phyloP scores from a whole-genome alignment of 169 alveolate species.

The Plasmodium yoelii region DNA sequence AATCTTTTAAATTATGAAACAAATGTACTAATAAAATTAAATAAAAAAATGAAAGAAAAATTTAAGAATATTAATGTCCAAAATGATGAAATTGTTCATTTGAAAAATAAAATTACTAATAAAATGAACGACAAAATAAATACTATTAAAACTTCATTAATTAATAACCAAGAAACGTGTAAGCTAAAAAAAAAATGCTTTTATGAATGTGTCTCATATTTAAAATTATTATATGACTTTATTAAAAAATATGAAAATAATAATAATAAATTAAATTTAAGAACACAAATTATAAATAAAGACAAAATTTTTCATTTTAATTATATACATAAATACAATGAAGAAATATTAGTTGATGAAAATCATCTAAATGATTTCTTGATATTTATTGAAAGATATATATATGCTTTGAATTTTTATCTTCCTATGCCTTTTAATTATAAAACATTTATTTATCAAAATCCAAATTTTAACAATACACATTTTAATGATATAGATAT shows the following conservation, averaged over 20 bases:
- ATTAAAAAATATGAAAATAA: slow-evolving; percentile 63
- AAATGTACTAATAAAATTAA: slow-evolving; percentile 43
- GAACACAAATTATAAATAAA: slow-evolving; percentile 65
- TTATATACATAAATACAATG: slow-evolving; percentile 69
- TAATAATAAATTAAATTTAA: slow-evolving; percentile 66
- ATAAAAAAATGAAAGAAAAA: slow-evolving; percentile 75
- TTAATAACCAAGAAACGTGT: slow-evolving; percentile 59
- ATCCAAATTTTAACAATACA: slow-evolving; percentile 18
- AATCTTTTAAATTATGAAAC: slow-evolving; percentile 72
- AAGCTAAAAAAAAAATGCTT: slow-evolving; percentile 73
- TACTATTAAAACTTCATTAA: slow-evolving; percentile 43
- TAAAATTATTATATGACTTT: slow-evolving; percentile 61
- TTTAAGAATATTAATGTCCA: slow-evolving; percentile 27
- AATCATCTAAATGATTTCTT: slow-evolving; percentile 69
- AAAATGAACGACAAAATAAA: slow-evolving; percentile 65
- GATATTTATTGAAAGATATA: slow-evolving; percentile 70
- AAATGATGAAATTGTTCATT: slow-evolving; percentile 58
- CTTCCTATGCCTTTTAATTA: slow-evolving; percentile 68
- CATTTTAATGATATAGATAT: neutral
- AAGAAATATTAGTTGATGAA: slow-evolving; percentile 64
- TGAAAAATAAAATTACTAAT: slow-evolving; percentile 39
- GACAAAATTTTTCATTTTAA: slow-evolving; percentile 57
- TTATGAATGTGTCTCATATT: slow-evolving; percentile 43
- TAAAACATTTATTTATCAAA: slow-evolving; percentile 39
- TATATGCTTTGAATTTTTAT: slow-evolving; percentile 63